Conservation (phyloP, 208 protist genomes). For the Trypanosoma rangeli region DNA sequence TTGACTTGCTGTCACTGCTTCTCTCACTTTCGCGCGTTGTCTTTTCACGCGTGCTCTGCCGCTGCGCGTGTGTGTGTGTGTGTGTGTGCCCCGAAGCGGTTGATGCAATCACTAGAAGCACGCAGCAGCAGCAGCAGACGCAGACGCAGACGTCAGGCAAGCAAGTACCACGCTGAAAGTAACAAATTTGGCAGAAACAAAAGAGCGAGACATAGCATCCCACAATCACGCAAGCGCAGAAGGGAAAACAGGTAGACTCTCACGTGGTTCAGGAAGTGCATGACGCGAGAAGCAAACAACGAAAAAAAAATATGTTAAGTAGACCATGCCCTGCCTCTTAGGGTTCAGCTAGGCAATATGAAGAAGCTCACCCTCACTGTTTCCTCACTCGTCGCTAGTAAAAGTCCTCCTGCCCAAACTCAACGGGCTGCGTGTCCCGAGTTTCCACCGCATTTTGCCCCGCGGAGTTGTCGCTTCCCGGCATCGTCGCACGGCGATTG, state of each 20-base stretch:
- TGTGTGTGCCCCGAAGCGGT: neutral
- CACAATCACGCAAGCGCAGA: too few relatives aligned
- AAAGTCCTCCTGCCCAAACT: conserved; percentile 69
- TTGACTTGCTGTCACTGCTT: neutral
- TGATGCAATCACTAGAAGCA: neutral
- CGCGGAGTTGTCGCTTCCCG: neutral
- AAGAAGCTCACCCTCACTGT: neutral
- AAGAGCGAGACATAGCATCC: too few relatives aligned
- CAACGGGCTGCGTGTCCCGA: conserved; percentile 8
- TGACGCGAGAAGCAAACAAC: neutral
- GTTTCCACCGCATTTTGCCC: conserved; percentile 3
- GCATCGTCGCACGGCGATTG: neutral
- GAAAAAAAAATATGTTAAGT: neutral
- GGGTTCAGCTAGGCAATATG: neutral
- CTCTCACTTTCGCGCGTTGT: too few relatives aligned
- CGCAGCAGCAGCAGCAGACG: too few relatives aligned
- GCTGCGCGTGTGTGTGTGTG: neutral
- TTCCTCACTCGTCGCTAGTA: conserved; percentile 33
- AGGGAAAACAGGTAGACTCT: too few relatives aligned
- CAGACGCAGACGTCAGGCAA: too few relatives aligned
- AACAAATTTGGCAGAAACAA: too few relatives aligned
- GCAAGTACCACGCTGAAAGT: too few relatives aligned
- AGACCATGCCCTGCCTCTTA: neutral
- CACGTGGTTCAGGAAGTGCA: neutral
- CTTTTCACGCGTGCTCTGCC: too few relatives aligned